Base-by-base conservation (phyloP, 345 rosid genomes). In the Acer negundo region DNA sequence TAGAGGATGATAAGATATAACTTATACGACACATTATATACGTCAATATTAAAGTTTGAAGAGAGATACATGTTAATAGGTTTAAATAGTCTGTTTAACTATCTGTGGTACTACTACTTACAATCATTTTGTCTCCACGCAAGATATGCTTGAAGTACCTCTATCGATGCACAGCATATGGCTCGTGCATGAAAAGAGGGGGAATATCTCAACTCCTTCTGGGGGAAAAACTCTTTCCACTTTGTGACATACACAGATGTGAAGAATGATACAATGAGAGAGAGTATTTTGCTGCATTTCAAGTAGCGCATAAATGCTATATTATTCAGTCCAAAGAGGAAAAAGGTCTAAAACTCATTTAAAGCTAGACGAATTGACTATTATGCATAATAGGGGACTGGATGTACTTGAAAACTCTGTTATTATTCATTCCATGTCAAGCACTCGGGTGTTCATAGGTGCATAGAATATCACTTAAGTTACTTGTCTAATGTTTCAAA, bases 51-150 rank as follows among this genome's bases (percentile, higher is more conserved):
- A 20, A 24, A 22, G 2, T 51, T 23, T 7, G 10, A 19, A 24
- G 26, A 46, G 49, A 12, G 13, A 70, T 23, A 70, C 8, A 70
- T n/a, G 26, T 44, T 20, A 17, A 69, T 4, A 55, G 47, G 20
- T 12, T 26, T 47, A 19, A 20, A 24, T 66, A 44, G 63, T 66
- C 56, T 66, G 17, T 28, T 31, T 31, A 20, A 62, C 35, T 46
- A 59, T 20, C 10, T n/a, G 49, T 19, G 10, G 15, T 42, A 68
- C 31, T 17, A 80, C 97, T 86, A 80, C 97, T 86, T 80, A 95
- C 99, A 95, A 49, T 91, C 93, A 62, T 79, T 85, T 76, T 93
- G 98, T 87, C 94, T 95, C 99, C 99, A 95, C 10, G 90, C 87
- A 64, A 95, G 91, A 86, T 89, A 93, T 31, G 86, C 74, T 85